Evolutionary conservation across 2,329 filamentous ascomycete genomes (phyloP).

Genomic region (Colletotrichum gloeosporioides): DNA sequence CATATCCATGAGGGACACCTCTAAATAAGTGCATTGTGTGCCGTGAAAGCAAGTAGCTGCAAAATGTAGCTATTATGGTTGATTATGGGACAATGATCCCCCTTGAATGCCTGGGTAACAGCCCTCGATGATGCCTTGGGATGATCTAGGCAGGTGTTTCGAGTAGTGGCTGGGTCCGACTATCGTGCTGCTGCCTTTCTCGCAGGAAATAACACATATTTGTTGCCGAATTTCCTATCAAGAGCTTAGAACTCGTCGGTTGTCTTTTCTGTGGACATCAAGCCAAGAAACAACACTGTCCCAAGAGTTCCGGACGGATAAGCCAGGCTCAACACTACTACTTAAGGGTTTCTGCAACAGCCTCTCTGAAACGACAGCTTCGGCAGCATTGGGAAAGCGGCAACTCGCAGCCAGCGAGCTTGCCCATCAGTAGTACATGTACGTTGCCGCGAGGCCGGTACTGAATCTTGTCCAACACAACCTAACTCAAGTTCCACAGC

Average conservation of each 20-base stretch:
- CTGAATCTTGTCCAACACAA: background rate
- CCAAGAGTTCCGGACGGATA: fast-evolving
- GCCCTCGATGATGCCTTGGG: background rate
- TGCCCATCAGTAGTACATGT: background rate
- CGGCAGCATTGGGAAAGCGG: background rate
- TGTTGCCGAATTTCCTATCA: too few relatives aligned
- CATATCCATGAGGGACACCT: fast-evolving
- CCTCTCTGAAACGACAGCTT: background rate
- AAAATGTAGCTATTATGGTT: too few relatives aligned
- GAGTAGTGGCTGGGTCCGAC: background rate
- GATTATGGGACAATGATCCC: background rate
- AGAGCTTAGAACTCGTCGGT: too few relatives aligned
- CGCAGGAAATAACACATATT: too few relatives aligned
- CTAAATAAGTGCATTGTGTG: too few relatives aligned
- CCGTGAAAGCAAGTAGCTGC: too few relatives aligned
- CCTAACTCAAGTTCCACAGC: background rate
- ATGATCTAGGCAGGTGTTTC: fast-evolving
- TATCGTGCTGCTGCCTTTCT: background rate
- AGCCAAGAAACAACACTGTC: fast-evolving
- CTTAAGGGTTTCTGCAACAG: background rate
- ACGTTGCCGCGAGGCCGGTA: background rate
- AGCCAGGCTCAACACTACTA: background rate
- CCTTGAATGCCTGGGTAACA: background rate
- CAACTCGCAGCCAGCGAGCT: background rate
- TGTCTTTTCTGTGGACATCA: background rate